Evolutionary conservation across 345 rosid species (phyloP), one percentile per base, ranked within the genome.

Genomic region (Kandelia obovata): DNA sequence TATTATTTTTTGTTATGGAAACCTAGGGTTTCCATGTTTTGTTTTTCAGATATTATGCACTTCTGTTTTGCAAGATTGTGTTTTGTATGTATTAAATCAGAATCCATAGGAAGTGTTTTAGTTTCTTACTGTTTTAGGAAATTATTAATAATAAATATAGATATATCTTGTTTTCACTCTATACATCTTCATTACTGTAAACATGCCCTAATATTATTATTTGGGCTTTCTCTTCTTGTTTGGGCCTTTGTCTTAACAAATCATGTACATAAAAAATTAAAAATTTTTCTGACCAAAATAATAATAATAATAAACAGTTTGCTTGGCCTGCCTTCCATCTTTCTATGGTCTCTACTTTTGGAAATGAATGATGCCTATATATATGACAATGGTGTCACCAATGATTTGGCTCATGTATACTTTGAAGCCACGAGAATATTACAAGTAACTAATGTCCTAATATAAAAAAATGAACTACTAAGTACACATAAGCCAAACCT

Each of bases 21-120:
- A 70, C 67, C 61, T 84, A 82, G 83, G 89, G 88, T 84, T 87
- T 85, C 75, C 2, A 21, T 66, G 61, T 37, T 27, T 69, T 73
- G 39, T 71, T 47, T 76, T 70, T 46, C 62, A 58, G 49, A 60
- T 37, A 53, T 70, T 69, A 35, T 77, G 58, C 23, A 37, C 57
- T 74, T 66, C n/a, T 66, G 25, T 68, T 70, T 58, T 64, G 52
- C 32, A 7, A 32, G 31, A 61, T 51, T 75, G 83, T 84, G 37
- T 76, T 87, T 87, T 83, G 83, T 77, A 87, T 85, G 96, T 78
- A 70, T 27, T 27, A 62, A 75, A 71, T 81, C 71, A 60, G 65
- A 39, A 5, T 51, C 67, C 51, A 25, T 69, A 19, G 52, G 17
- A 9, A 9, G 6, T 43, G 8, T 43, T 61, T 71, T 21, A 61